Base-by-base conservation (phyloP, 805 yeast species). In the Candida sithepensis region DNA sequence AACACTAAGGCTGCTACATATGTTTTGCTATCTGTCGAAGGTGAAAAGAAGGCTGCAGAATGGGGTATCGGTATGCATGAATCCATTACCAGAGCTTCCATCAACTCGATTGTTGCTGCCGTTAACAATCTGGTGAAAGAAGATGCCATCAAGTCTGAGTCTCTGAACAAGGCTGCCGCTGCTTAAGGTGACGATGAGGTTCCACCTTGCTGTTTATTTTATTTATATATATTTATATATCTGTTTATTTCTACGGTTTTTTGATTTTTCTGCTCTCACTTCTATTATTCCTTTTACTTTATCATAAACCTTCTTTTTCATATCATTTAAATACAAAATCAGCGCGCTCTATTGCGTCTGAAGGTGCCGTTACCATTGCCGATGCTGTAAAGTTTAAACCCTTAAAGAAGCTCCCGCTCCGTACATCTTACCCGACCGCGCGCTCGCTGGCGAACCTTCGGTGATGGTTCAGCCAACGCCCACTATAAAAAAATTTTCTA, bases 41-140 rank as follows among this genome's bases (percentile, higher is more conserved):
- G 60, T 43, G 45, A 49, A 7, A 59, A 48, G 12, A 44, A 49
- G 12, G 45, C 50, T 12, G 60, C 67, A 42, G 60, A 68, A 50
- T 91, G 97, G 96, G 97, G 97, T 69, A 91, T 91, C 49, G 97
- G 96, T 61, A 81, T 89, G 52, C 84, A 88, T 64, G 92, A 84
- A 68, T 96, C 91, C 69, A 94, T 88, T 46, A 84, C 96, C 22
- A 85, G 84, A 61, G 94, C 97, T 42, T 83, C 96, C 5, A 78
- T 88, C 59, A 75, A 78, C 57, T 79, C 92, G 14, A 74, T 85
- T 52, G 61, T 84, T 39, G 81, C 91, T 18, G 75, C 85, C 48
- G 71, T 85, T 44, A 86, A 86, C 59, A 69, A 70, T 42, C 64
- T 78, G 44, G 48, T 61, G 28, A 55, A 52, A 30, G 37, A 52